Base-by-base conservation (phyloP, 495 filamentous ascomycete species). In the Opeltia flavorubescens region DNA sequence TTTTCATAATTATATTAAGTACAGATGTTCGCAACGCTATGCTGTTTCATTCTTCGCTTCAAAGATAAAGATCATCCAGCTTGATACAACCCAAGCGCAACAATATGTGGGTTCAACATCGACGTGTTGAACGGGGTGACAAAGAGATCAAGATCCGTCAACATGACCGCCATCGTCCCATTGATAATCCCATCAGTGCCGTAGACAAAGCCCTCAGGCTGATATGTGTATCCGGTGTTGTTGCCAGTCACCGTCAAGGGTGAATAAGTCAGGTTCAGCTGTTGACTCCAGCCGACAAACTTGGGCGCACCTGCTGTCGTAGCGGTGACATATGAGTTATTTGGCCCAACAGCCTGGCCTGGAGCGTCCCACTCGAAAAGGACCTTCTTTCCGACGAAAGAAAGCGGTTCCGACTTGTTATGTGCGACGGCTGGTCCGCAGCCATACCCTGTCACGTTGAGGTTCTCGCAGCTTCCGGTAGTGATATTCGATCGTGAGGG, bases 201-300 rank as follows among this genome's bases (percentile, higher is more conserved):
- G 51, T 68, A 87, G 0, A 79, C 79, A 30, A 70, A 66, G 15
- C 70, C 55, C 30, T 64, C 59, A 0, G 86, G 88, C 66, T 95
- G 87, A 45, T 71, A 70, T 0, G 86, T 84, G 52, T 65, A 78
- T 0, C 80, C 86, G 1, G 63, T 64, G 44, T 73, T 76, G 15
- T 63, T 60, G 5, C 67, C 63, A 1, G 69, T 66, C 43, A 80
- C 57, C 4, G 61, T 71, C 50, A 94, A 61, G 1, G 78, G 68
- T 2, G 85, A 77, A 60, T 93, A 93, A 0, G 87, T 94, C 21
- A 86, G 68, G 52, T 95, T 94, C 27, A 93, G 65, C 72, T 93
- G 87, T n/a, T 66, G 70, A 7, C 83, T 75, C 86, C 84, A 95
- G 0, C 73, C 74, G 1, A 88, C 88, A 31, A 71, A 95, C 33